phyloP scores from a whole-genome alignment of 2,329 filamentous ascomycete species.

The Herpotrichia juniperi region DNA sequence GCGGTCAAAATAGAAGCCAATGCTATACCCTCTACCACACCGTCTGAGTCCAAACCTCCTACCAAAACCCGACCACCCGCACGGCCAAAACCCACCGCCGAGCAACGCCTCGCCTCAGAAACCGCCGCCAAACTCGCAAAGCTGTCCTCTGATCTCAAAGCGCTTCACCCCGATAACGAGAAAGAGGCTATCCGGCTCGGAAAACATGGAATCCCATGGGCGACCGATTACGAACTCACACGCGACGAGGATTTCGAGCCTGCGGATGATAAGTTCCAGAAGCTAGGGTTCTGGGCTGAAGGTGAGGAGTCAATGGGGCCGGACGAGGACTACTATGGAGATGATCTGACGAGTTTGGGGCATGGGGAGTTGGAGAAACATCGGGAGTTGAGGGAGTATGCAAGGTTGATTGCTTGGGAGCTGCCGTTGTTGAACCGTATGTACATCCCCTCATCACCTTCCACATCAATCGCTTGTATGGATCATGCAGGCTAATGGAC shows the following conservation, averaged over 20 bases:
- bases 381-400: slow-evolving; percentile 86
- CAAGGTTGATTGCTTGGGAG: slow-evolving; percentile 89
- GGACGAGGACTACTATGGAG: slow-evolving; percentile 71
- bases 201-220: slow-evolving; percentile 2
- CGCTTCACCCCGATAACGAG: slow-evolving; percentile 26
- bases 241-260: slow-evolving; percentile 33
- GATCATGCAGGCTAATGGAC: not conserved
- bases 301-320: slow-evolving; percentile 59
- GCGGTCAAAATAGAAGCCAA: not conserved
- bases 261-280: slow-evolving; percentile 18
- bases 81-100: not conserved
- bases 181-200: slow-evolving; percentile 2
- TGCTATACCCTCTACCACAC: not conserved
- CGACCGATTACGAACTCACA: slow-evolving; percentile 2
- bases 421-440: slow-evolving; percentile 88
- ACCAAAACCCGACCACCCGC: not conserved
- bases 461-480: not conserved
- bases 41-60: slow-evolving; percentile 8
- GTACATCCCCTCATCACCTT: slow-evolving; percentile 42
- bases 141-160: slow-evolving; percentile 29
- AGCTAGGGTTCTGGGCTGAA: slow-evolving; percentile 44
- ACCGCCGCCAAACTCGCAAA: slow-evolving; percentile 25
- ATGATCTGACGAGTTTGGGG: slow-evolving; percentile 82
- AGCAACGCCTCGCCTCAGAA: slow-evolving; percentile 2
- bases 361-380: slow-evolving; percentile 89